Percentiles rank a stretch among this genome's conserved stretches.
These are phyloP conservation scores for Talaromyces stipitatus DNA, from an alignment of 495 filamentous ascomycete species.

Conservation along the genomic window DNA sequence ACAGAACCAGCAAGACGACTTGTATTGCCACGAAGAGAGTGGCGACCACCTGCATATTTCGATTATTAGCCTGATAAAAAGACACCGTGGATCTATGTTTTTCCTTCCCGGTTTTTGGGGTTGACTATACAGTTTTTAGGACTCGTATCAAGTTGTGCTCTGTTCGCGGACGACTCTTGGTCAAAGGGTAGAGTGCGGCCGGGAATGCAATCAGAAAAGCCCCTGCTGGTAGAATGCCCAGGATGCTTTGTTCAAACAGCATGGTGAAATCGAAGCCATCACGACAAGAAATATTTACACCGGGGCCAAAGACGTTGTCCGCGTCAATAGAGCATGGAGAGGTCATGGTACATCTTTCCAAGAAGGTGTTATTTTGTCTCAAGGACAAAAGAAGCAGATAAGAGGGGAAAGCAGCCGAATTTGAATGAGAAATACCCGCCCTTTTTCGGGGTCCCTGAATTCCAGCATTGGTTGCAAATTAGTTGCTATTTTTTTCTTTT, in stretches of 20 bases:
- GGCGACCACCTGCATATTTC: background rate
- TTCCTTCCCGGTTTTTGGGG: background rate
- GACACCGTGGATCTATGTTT: background rate
- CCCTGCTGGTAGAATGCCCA: constrained; percentile 33
- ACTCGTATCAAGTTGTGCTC: background rate
- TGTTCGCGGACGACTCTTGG: background rate
- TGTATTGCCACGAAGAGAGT: background rate
- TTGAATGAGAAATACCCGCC: too few species aligned
- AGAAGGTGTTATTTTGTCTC: too few species aligned
- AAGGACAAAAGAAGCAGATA: too few species aligned
- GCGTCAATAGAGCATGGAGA: background rate
- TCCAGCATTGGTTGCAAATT: too few species aligned
- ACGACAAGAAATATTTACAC: background rate
- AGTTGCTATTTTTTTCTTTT: too few species aligned
- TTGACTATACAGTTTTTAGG: background rate
- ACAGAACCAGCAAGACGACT: background rate
- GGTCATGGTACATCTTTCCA: too few species aligned
- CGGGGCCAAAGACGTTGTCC: background rate
- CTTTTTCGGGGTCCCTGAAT: too few species aligned
- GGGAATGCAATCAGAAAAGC: background rate
- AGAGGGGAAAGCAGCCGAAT: too few species aligned
- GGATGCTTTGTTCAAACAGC: constrained; percentile 38
- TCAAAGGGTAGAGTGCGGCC: background rate
- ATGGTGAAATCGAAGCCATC: constrained; percentile 37
- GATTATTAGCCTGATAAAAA: background rate